Conservation (phyloP, 805 yeast species). For the Yamadazyma philogaea region DNA sequence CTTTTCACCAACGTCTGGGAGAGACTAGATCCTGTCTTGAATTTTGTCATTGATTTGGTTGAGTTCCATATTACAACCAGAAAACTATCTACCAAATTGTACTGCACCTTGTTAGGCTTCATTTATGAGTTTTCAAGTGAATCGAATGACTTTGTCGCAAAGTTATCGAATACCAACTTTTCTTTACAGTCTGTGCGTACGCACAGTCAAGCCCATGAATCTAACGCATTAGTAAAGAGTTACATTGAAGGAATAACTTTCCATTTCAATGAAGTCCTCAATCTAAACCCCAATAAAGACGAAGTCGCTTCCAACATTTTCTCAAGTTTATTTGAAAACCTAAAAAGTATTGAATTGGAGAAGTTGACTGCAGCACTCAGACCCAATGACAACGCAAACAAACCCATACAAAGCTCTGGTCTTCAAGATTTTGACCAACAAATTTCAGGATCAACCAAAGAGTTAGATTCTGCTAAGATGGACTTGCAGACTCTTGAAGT, state of each 20-base stretch:
- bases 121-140: constrained; percentile 60
- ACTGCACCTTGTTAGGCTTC: constrained; percentile 54
- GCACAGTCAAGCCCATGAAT: constrained; percentile 1
- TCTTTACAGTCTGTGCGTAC: constrained; percentile 5
- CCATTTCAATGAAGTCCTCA: constrained; percentile 36
- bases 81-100: constrained; percentile 35
- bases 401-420: constrained; percentile 23
- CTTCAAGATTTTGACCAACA: constrained; percentile 23
- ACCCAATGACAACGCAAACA: constrained; percentile 35
- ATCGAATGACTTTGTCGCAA: constrained; percentile 49
- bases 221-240: constrained; percentile 26
- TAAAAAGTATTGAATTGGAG: constrained; percentile 28
- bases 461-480: constrained; percentile 44
- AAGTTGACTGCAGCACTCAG: constrained; percentile 24
- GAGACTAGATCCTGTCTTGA: constrained; percentile 36
- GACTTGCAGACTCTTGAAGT: constrained; percentile 65
- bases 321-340: constrained; percentile 19
- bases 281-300: constrained; percentile 18
- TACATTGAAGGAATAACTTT: constrained; percentile 35
- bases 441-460: constrained; percentile 30
- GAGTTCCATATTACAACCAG: constrained; percentile 31
- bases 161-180: constrained; percentile 21
- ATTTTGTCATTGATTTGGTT: constrained; percentile 36
- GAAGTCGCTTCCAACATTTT: constrained; percentile 21
- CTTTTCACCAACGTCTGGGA: constrained; percentile 46